Percentiles rank a stretch among this genome's conserved stretches.
Evolutionary conservation across 441 rosid species (phyloP).

Genomic region (Euphorbia celastroides): DNA sequence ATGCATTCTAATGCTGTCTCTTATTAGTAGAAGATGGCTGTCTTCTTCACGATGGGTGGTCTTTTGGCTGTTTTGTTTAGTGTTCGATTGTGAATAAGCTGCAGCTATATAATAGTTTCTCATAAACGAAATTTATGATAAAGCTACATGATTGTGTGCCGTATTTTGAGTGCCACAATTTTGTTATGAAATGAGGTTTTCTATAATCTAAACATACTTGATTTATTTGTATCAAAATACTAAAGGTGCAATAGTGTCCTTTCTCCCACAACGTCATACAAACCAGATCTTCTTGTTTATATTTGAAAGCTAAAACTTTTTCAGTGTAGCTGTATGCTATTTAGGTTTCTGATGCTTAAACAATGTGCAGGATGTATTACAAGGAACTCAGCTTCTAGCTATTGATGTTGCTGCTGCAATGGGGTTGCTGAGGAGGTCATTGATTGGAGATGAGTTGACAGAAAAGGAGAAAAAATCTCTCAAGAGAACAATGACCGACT

Average conservation of each 20-base stretch:
- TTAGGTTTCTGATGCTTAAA: conserved; percentile 11
- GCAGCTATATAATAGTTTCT: not conserved
- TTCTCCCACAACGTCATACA: not conserved
- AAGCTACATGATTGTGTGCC: not conserved
- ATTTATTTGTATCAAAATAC: not conserved
- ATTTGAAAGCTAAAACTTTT: not conserved
- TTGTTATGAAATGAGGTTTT: not conserved
- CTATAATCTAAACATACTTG: not conserved
- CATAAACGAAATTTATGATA: not conserved
- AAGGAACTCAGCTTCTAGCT: conserved; percentile 97
- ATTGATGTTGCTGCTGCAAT: conserved; percentile 83
- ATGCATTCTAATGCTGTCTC: not conserved
- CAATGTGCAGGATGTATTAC: conserved; percentile 80
- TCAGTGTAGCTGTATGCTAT: not conserved
- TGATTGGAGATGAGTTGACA: conserved; percentile 86
- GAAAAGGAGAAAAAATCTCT: conserved; percentile 85
- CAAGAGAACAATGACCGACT: conserved; percentile 76
- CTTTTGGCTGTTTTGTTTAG: not conserved
- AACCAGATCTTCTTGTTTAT: not conserved
- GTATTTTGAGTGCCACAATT: not conserved
- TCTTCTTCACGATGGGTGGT: not conserved
- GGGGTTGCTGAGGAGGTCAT: conserved; percentile 65
- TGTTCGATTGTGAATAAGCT: not conserved
- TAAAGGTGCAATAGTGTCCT: not conserved
- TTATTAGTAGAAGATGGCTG: not conserved